phyloP scores from a whole-genome alignment of 805 yeast genomes.

The Cyberlindnera lachancei region DNA sequence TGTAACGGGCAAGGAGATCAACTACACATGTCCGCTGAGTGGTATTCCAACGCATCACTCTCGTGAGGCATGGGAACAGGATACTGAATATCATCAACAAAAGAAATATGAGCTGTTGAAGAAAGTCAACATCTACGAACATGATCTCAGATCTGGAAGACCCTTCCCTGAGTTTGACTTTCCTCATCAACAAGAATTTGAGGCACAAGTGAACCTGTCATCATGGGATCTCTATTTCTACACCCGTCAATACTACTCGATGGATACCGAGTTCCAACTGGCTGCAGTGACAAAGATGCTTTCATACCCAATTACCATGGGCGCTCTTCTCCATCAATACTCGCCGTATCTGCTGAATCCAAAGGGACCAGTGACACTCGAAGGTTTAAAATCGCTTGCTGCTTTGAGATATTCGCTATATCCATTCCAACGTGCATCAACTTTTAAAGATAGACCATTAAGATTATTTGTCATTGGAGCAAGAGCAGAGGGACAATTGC shows the following conservation, averaged over 20 bases:
- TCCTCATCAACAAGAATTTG: slow-evolving; percentile 73
- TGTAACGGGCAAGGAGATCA: slow-evolving; percentile 71
- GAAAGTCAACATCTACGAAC: slow-evolving; percentile 88
- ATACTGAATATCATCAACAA: slow-evolving; percentile 59
- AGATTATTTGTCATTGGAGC: slow-evolving; percentile 88
- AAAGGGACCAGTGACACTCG: slow-evolving; percentile 81
- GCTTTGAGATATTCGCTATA: slow-evolving; percentile 87
- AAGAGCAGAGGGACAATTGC: slow-evolving; percentile 87
- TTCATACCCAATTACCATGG: slow-evolving; percentile 88
- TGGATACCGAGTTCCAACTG: slow-evolving; percentile 94
- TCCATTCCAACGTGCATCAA: slow-evolving; percentile 50
- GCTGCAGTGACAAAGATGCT: slow-evolving; percentile 94
- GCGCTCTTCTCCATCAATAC: slow-evolving; percentile 70
- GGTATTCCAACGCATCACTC: slow-evolving; percentile 97
- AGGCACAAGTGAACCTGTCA: slow-evolving; percentile 65
- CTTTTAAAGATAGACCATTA: slow-evolving; percentile 78
- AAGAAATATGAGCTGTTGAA: slow-evolving; percentile 67
- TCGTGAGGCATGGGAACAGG: slow-evolving; percentile 81
- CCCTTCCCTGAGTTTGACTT: slow-evolving; percentile 93
- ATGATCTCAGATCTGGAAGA: slow-evolving; percentile 89
- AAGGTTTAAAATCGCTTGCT: slow-evolving; percentile 89
- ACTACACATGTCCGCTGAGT: slow-evolving; percentile 83
- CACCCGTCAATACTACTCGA: slow-evolving; percentile 86
- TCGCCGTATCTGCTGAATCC: slow-evolving; percentile 81
- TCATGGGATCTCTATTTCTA: slow-evolving; percentile 93